phyloP scores from a whole-genome alignment of 768 basidiomycete species.

The Crassisporium funariophilum region DNA sequence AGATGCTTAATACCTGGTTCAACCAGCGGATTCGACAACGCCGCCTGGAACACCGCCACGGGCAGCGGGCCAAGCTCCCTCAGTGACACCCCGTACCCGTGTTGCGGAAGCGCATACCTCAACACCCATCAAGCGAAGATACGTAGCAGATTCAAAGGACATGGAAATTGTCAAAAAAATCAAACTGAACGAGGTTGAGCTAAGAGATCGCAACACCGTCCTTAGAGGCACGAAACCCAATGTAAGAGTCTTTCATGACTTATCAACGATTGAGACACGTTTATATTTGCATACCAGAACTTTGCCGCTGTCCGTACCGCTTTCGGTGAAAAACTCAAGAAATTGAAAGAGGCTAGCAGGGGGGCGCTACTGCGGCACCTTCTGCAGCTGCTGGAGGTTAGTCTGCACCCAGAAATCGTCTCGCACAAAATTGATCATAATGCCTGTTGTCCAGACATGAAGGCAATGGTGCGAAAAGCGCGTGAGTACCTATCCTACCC shows the following conservation, averaged over 20 bases:
- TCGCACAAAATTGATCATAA: background rate
- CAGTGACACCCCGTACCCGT: constrained; percentile 31
- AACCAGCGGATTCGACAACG: constrained; percentile 34
- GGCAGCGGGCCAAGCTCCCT: constrained; percentile 25
- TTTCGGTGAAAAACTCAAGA: constrained; percentile 79
- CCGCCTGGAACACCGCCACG: constrained; percentile 56
- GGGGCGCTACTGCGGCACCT: constrained; percentile 39
- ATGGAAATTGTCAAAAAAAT: constrained; percentile 88
- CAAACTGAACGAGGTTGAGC: constrained; percentile 71
- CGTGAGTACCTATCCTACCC: constrained; percentile 42
- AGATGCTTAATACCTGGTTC: constrained; percentile 2
- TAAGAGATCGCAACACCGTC: constrained; percentile 81
- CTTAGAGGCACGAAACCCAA: constrained; percentile 83
- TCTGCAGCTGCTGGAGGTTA: constrained; percentile 43
- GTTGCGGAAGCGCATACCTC: constrained; percentile 34
- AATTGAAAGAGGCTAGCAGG: constrained; percentile 66
- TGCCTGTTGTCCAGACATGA: constrained; percentile 43
- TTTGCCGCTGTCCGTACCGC: constrained; percentile 69
- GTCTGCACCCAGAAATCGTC: too few species aligned
- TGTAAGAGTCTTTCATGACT: constrained; percentile 44
- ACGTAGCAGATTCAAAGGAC: constrained; percentile 78
- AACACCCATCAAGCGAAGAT: constrained; percentile 70
- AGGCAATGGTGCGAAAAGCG: constrained; percentile 68
- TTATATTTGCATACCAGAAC: constrained; percentile 53
- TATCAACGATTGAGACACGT: background rate